phyloP scores from a whole-genome alignment of 805 yeast species.

The Lipomyces lipofer region DNA sequence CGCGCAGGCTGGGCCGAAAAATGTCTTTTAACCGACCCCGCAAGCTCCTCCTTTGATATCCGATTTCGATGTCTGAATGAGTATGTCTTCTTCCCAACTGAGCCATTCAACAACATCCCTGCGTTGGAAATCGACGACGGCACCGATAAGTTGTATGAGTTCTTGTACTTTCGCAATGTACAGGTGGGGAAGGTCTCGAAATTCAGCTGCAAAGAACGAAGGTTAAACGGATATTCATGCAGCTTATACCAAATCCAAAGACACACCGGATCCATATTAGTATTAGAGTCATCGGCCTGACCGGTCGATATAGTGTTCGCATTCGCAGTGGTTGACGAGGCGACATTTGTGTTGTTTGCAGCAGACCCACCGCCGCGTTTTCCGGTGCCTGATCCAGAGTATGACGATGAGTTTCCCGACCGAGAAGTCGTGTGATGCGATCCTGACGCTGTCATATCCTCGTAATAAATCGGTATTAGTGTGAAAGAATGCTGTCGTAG shows the following conservation, averaged over 20 bases:
- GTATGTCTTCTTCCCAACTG: constrained; percentile 70
- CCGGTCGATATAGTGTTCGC: not conserved
- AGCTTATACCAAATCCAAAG: not conserved
- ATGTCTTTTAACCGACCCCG: constrained; percentile 64
- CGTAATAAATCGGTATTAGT: not conserved
- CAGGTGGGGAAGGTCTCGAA: constrained; percentile 63
- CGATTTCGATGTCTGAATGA: constrained; percentile 45
- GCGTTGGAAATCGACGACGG: constrained; percentile 64
- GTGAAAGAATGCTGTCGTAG: not conserved
- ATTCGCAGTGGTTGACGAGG: not conserved
- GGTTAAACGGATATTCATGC: too few relatives aligned
- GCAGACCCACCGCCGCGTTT: constrained; percentile 5
- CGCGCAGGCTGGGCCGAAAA: constrained; percentile 59
- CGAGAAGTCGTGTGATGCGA: not conserved
- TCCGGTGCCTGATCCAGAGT: not conserved
- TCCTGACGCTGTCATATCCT: not conserved
- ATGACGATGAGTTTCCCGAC: not conserved
- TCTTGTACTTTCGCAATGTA: constrained; percentile 69
- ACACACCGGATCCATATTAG: constrained; percentile 18
- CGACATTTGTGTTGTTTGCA: not conserved
- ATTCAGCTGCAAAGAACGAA: constrained; percentile 51
- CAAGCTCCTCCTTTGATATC: constrained; percentile 60
- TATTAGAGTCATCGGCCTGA: constrained; percentile 7
- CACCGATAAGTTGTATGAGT: constrained; percentile 54
- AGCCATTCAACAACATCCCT: constrained; percentile 69